Conservation (phyloP, 140 eudicot genomes). For the Ambrosia hybrid region DNA sequence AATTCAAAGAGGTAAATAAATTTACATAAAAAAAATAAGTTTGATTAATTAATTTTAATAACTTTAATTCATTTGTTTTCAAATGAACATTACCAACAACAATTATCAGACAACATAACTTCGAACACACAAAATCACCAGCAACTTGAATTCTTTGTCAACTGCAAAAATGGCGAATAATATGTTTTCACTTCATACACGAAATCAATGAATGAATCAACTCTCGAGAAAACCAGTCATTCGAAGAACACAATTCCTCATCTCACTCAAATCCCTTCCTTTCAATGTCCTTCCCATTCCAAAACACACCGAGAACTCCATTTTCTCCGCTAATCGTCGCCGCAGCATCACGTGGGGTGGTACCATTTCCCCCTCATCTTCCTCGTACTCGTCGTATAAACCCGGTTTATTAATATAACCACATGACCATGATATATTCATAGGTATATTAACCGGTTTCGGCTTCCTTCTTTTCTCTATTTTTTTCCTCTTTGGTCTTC, state of each 20-base stretch:
- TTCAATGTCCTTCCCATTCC: slow-evolving; percentile 78
- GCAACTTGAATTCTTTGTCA: slow-evolving; percentile 1
- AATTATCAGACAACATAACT: slow-evolving; percentile 14
- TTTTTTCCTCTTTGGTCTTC: slow-evolving; percentile 25
- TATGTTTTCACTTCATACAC: no score
- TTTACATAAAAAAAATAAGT: background rate
- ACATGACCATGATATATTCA: slow-evolving; percentile 23
- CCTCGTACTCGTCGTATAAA: slow-evolving; percentile 22
- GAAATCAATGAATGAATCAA: background rate
- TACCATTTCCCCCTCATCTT: slow-evolving; percentile 44
- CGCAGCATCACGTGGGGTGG: slow-evolving; percentile 76
- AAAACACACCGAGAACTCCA: slow-evolving; percentile 69
- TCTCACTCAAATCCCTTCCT: slow-evolving; percentile 80
- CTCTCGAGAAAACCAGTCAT: slow-evolving; percentile 84
- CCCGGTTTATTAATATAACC: slow-evolving; percentile 17
- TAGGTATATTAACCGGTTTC: slow-evolving; percentile 47
- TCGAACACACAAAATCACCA: slow-evolving; percentile 4
- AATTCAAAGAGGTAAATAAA: background rate
- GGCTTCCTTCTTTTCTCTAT: slow-evolving; percentile 26
- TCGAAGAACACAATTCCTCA: slow-evolving; percentile 67
- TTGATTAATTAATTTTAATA: background rate
- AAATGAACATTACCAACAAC: slow-evolving; percentile 28
- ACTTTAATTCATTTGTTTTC: slow-evolving; percentile 23
- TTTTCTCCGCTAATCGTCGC: slow-evolving; percentile 51
- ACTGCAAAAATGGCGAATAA: slow-evolving; percentile 4